These are phyloP conservation scores for Planoprotostelium fungivorum DNA, from an alignment of 78 protist genomes.

Conservation along the genomic window DNA sequence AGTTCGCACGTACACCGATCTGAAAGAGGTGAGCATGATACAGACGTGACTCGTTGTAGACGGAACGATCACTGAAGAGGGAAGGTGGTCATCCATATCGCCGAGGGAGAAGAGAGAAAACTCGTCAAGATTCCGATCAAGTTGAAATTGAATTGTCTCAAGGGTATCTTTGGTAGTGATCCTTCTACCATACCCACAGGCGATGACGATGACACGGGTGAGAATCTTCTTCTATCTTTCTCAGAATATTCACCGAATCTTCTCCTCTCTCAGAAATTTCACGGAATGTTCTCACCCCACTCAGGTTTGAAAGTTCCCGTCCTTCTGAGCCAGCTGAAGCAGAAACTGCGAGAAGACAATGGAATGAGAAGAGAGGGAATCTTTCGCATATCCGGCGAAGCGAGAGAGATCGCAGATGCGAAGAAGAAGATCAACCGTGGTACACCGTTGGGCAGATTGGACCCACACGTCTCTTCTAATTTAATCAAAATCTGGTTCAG, in stretches of 20 bases:
- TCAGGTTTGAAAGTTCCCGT: background rate
- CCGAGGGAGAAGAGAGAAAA: background rate
- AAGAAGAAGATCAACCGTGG: background rate
- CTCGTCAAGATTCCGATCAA: background rate
- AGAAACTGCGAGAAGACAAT: background rate
- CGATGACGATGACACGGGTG: no score
- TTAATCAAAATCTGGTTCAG: background rate
- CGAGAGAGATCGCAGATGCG: background rate
- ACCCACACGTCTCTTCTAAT: background rate
- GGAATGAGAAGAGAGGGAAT: background rate
- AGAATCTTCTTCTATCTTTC: no score
- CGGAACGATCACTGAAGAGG: no score
- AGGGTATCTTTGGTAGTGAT: background rate
- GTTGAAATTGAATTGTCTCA: background rate
- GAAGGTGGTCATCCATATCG: no score
- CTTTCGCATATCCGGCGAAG: background rate
- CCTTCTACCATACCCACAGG: background rate
- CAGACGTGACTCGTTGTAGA: no score
- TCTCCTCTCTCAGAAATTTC: no score
- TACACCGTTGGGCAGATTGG: background rate
- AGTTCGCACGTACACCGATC: background rate
- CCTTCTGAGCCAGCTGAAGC: background rate
- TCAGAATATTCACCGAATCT: no score
- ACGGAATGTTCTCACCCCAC: background rate
- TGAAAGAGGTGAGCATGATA: no score